These are phyloP conservation scores for Leccinum pallidistipes DNA, from an alignment of 1,284 basidiomycete species.

Conservation along the genomic window DNA sequence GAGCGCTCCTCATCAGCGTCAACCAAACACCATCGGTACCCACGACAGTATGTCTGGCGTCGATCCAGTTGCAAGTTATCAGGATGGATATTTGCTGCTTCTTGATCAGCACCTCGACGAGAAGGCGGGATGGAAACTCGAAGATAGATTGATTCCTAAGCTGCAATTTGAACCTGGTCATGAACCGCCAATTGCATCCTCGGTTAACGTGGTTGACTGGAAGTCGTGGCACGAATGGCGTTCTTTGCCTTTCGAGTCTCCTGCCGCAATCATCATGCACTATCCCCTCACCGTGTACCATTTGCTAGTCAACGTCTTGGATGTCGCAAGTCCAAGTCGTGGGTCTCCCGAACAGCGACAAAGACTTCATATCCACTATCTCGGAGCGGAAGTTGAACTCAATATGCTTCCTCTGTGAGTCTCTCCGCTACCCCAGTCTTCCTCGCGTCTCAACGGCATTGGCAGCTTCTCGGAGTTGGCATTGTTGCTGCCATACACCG, in stretches of 20 bases:
- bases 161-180: constrained; percentile 30
- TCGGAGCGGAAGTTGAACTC: constrained; percentile 43
- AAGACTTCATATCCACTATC: constrained; percentile 35
- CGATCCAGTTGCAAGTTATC: constrained; percentile 21
- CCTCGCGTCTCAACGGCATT: background rate
- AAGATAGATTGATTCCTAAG: constrained; percentile 36
- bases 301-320: constrained; percentile 36
- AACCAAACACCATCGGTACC: constrained; percentile 12
- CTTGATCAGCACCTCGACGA: constrained; percentile 33
- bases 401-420: constrained; percentile 46
- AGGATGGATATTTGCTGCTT: constrained; percentile 37
- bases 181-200: constrained; percentile 25
- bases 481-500: constrained; percentile 41
- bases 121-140: constrained; percentile 40
- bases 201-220: constrained; percentile 37
- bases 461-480: constrained; percentile 44
- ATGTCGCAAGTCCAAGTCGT: constrained; percentile 31
- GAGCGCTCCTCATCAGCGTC: constrained; percentile 31
- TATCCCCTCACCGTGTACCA: constrained; percentile 42
- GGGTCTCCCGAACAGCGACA: constrained; percentile 27
- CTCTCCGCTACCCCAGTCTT: background rate
- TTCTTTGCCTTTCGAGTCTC: constrained; percentile 39
- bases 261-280: constrained; percentile 42
- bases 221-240: constrained; percentile 43
- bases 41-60: constrained; percentile 6